Conservation (phyloP, 208 protist species). For the Leishmania martiniquensis region DNA sequence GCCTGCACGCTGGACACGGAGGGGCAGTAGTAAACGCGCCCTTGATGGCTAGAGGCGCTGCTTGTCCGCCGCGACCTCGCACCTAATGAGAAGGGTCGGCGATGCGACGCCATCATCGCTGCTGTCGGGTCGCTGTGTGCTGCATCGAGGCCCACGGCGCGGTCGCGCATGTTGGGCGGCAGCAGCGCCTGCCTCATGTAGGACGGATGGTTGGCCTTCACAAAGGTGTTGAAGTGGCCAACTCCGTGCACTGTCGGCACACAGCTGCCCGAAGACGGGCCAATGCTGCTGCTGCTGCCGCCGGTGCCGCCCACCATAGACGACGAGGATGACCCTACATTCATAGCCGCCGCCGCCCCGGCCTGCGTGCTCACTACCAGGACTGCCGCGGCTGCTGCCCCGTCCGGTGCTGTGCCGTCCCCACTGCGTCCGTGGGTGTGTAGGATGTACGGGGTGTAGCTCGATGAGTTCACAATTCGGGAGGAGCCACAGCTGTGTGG, state of each 20-base stretch:
- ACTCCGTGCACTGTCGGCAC: background rate
- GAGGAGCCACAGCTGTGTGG: constrained; percentile 1
- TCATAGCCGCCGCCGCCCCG: background rate
- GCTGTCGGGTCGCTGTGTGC: background rate
- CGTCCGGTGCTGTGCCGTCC: background rate
- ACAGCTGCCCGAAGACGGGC: constrained; percentile 11
- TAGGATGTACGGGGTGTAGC: constrained; percentile 10
- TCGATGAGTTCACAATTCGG: background rate
- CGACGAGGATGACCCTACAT: constrained; percentile 11
- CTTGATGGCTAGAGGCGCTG: background rate
- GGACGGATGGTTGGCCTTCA: constrained; percentile 10
- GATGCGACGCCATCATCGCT: background rate
- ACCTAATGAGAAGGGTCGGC: background rate
- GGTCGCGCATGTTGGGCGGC: constrained; percentile 23
- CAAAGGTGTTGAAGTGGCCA: constrained; percentile 13
- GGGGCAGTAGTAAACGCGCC: background rate
- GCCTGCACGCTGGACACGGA: background rate
- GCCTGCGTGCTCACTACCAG: background rate
- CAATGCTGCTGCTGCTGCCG: constrained; percentile 9
- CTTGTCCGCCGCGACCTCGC: background rate
- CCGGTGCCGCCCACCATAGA: constrained; percentile 11
- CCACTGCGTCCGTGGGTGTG: constrained; percentile 7
- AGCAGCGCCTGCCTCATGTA: constrained; percentile 10
- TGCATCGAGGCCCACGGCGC: background rate
- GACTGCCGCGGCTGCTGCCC: background rate